Base-by-base conservation (phyloP, 164 flowering plant species). In the Kalanchoe fedtschenkoi region DNA sequence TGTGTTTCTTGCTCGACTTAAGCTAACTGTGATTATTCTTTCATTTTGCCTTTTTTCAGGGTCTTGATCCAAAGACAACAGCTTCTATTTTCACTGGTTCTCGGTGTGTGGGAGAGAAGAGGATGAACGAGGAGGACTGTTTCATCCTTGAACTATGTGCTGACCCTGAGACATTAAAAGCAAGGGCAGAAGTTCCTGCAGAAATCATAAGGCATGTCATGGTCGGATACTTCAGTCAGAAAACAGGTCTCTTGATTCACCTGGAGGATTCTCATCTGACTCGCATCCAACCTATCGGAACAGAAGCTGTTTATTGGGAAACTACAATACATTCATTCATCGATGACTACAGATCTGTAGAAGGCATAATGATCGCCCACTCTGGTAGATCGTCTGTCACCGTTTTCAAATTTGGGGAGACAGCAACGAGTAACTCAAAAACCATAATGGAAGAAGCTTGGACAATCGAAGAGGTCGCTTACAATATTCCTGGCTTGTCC, bases 381-480 rank as follows among this genome's bases (percentile, higher is more conserved):
- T 79, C 92, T 0, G 92, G 92, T 0, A 81, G 78, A 22, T 82
- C 92, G 11, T 76, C 73, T 32, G 89, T 81, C 34, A 82, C 87
- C 62, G 84, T 86, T 37, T 84, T 82, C 71, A 72, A 87, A 73
- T 87, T 87, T 60, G 88, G 93, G 0, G 93, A 87, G 69, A 74
- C 70, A 65, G 85, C 93, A 17, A 78, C 77, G 86, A 87, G 88
- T 72, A 88, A 82, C 66, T 72, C 89, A 34, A 87, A 81, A 69
- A 84, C 86, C 2, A 78, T 83, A 69, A 84, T 87, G 89, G 89
- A 84, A 72, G 93, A 87, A 69, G 76, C 76, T 13, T 87, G 89
- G 93, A 84, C 83, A 1, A 83, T 87, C 28, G 93, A 87, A 64
- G 93, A 87, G 72, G 90, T 84, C 26, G 86, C 85, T 1, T 84